These are phyloP conservation scores for Albizia julibrissin DNA, from an alignment of 306 rosid species.

Conservation along the genomic window DNA sequence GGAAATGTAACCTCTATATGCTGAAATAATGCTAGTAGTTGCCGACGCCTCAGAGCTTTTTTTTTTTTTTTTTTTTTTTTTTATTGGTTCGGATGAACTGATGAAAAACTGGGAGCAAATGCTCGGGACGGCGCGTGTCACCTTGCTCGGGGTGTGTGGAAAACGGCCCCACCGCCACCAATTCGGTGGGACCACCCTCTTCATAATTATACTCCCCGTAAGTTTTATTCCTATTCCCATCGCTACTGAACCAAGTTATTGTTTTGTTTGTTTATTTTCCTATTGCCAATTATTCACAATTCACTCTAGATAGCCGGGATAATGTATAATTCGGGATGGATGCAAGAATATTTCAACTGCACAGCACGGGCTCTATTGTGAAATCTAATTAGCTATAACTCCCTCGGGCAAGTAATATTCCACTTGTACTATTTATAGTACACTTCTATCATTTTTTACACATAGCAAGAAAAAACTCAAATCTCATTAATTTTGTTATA, in stretches of 20 bases:
- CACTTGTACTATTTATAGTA: rapidly evolving
- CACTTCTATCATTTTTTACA: too few relatives aligned
- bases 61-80: too few relatives aligned
- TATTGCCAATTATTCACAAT: not conserved
- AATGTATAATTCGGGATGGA: not conserved
- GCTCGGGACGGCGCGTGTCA: not conserved
- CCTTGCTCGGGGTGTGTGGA: not conserved
- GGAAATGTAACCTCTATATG: not conserved
- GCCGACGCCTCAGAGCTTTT: not conserved
- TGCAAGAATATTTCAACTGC: not conserved
- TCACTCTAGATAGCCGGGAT: too few relatives aligned
- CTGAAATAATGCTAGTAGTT: not conserved
- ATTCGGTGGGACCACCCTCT: not conserved
- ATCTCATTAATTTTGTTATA: too few relatives aligned
- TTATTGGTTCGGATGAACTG: not conserved
- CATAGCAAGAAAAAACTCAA: too few relatives aligned
- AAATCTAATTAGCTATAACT: not conserved
- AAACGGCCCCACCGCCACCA: not conserved
- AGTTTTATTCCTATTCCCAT: not conserved
- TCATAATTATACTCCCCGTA: not conserved
- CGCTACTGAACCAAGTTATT: too few relatives aligned
- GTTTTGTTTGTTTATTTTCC: too few relatives aligned
- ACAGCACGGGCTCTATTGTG: not conserved
- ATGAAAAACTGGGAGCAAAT: not conserved
- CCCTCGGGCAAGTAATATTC: too few relatives aligned